Evolutionary conservation across 208 protist genomes (phyloP), one percentile per base, ranked within the genome.

Genomic region (Histomonas meleagridis): DNA sequence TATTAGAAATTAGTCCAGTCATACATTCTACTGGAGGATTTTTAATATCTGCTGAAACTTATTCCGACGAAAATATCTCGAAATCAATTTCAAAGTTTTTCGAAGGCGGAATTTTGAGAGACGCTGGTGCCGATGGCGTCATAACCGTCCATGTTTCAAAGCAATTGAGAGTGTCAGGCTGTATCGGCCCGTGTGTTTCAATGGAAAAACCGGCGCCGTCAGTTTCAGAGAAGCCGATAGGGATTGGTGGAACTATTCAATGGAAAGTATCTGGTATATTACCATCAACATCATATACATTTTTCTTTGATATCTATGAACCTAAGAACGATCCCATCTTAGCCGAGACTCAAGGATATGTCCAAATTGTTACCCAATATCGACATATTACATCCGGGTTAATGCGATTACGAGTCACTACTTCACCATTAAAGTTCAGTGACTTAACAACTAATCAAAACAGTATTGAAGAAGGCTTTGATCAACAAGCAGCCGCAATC

Each of bases 191-290:
- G 14, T 86, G 76, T n/a, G 23, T 21, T 18, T n/a, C 70, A 81
- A 51, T 23, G 18, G 7, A 32, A 12, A 7, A 10, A 32, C 0
- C 21, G 9, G 5, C 9, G 23, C 35, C 40, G 21, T 32, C n/a
- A 12, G 43, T 81, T 35, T 23, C 35, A 10, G 51, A n/a, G 90
- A 96, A 94, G 90, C 95, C 97, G 93, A 95, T 99, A 90, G 98
- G 98, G 38, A 93, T 98, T 55, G 97, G 97, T 72, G 97, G 96
- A 55, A 99, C 98, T n/a, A 96, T 94, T 92, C 95, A 97, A 93
- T 99, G 98, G 98, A 96, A 96, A n/a, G 94, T 98, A n/a, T 97
- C 96, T 92, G 96, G 96, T 91, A 92, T 99, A 12, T 96, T 98
- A 93, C 94, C 95, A 35, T 94, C 92, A 35, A 97, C 96, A 18